Percentiles rank a stretch among this genome's conserved stretches.
These are phyloP conservation scores for Massariosphaeria phaeospora DNA, from an alignment of 495 filamentous ascomycete species.

Conservation along the genomic window DNA sequence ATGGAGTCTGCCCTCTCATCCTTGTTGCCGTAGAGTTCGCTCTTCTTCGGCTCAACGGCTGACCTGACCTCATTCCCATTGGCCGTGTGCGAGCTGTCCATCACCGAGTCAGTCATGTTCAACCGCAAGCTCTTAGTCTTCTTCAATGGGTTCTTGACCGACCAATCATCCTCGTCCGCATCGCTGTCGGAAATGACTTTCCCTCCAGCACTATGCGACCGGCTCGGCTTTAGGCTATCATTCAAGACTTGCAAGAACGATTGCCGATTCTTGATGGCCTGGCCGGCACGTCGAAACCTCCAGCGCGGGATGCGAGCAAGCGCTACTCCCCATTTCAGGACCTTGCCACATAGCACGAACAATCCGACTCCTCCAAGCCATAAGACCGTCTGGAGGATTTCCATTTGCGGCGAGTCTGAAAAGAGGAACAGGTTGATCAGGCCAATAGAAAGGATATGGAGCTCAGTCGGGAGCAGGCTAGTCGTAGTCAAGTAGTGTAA, in stretches of 20 bases:
- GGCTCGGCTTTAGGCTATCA: slow-evolving; percentile 28
- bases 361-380: slow-evolving; percentile 83
- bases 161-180: slow-evolving; percentile 39
- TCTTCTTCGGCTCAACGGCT: slow-evolving; percentile 20
- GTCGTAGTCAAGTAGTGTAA: slow-evolving; percentile 78
- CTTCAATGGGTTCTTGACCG: slow-evolving; percentile 15
- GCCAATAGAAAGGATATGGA: slow-evolving; percentile 76
- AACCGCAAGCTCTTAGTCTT: slow-evolving; percentile 18
- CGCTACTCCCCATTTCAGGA: slow-evolving; percentile 80
- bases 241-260: slow-evolving; percentile 51
- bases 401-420: slow-evolving; percentile 72
- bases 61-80: slow-evolving; percentile 20
- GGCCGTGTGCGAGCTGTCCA: not conserved
- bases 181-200: slow-evolving; percentile 50
- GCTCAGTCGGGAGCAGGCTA: slow-evolving; percentile 76
- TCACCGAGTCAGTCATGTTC: slow-evolving; percentile 12
- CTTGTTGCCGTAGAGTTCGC: not conserved
- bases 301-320: slow-evolving; percentile 85
- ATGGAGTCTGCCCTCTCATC: not conserved
- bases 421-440: slow-evolving; percentile 79
- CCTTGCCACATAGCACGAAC: slow-evolving; percentile 64
- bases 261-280: slow-evolving; percentile 45
- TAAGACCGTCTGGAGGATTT: slow-evolving; percentile 74
- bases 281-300: slow-evolving; percentile 65
- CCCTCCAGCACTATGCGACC: slow-evolving; percentile 33